Base-by-base conservation (phyloP, 208 protist genomes). In the Phytomonas sp. region DNA sequence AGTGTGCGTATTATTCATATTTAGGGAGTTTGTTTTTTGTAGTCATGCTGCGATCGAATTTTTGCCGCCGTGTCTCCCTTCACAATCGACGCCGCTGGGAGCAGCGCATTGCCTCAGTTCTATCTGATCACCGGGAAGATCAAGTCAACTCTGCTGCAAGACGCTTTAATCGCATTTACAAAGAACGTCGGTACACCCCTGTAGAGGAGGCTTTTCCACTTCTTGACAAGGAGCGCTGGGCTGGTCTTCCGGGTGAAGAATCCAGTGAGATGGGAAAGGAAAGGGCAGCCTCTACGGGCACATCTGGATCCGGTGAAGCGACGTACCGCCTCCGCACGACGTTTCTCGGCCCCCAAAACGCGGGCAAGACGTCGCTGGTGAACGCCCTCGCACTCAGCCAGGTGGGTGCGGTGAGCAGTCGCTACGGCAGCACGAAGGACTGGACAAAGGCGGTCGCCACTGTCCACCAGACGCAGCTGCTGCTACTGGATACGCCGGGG, bases 351-450 rank as follows among this genome's bases (percentile, higher is more conserved):
- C 85, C 91, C 0, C 87, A 92, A 65, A 96, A 96, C 70, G 81
- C 82, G 11, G 93, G 93, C 5, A 97, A 97, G 73, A 93, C 93
- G 28, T 93, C 93, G 0, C 77, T 97, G 28, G 80, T 96, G 9
- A 97, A 97, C 72, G 80, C 89, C 7, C 73, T 96, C 40, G 85
- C 84, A 4, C 81, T 91, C n/a, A 85, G 79, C 60, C 85, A 92
- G 36, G 83, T 97, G 30, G 87, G 87, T 8, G 87, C 90, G 3
- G 89, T 95, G n/a, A 91, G 90, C 67, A 84, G 78, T 29, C 88
- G 91, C 32, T 79, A 84, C 60, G 89, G 90, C 29, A 87, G 77
- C 56, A 97, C 93, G 6, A 77, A 75, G 29, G 85, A 94, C 73
- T 96, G 88, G 82, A 87, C 81, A 2, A 85, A 85, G 68, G 90